Evolutionary conservation across 306 rosid genomes (phyloP), one percentile per base, ranked within the genome.

Genomic region (Quillaja saponaria): DNA sequence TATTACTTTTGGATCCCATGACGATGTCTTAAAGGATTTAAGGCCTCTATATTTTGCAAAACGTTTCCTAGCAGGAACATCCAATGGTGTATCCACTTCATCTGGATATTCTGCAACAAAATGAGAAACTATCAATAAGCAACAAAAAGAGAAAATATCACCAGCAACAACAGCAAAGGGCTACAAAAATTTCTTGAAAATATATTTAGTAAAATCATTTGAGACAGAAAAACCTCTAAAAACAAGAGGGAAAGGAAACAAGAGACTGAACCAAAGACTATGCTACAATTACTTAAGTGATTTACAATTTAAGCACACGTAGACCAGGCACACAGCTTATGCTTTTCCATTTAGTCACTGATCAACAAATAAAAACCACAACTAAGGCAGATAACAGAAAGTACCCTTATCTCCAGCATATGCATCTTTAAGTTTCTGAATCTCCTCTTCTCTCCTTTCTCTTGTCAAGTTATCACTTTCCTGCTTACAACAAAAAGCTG

Each of bases 51-150:
- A 92, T 71, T 87, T 92, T 8, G 89, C 91, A 74, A 86, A 92
- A 28, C 97, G 89, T 73, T 83, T 81, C 74, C 94, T 87, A 59
- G 96, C 95, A 63, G 91, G 85, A 64, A 68, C 63, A 48, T 92
- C 99, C 46, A 92, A 7, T 13, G 99, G 99, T 54, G 99, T 83
- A 75, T 92, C 99, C 41, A 92, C 95, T 83, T 92, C 99, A 78
- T 92, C 99, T 0, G 99, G 99, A 75, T 61, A 87, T 72, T 89
- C 99, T 92, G 84, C 21, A 78, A 76, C 38, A 62, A 12, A 45
- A 67, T 41, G 28, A 60, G 28, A 51, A 71, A 67, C 14, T 33
- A 69, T 53, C 55, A 50, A 34, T 25, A 18, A 53, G 51, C 34
- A 71, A 28, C 20, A 53, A 17, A 56, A 55, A 54, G 45, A 35